These are phyloP conservation scores for Malus orientalis DNA, from an alignment of 306 rosid genomes.

Conservation along the genomic window DNA sequence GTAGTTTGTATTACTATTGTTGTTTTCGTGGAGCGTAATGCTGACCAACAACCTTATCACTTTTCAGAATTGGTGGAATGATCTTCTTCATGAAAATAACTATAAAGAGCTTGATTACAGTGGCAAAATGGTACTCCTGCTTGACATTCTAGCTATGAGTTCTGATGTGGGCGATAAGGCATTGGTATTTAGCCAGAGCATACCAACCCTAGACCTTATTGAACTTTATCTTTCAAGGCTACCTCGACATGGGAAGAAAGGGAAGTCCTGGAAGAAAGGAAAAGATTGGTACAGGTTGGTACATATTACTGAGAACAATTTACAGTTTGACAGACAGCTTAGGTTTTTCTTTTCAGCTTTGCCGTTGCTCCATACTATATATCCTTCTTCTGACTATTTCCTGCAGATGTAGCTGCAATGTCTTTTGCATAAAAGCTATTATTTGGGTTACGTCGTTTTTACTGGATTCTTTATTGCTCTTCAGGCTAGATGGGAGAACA, in stretches of 20 bases:
- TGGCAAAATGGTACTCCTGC: conserved; percentile 90
- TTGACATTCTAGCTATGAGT: conserved; percentile 77
- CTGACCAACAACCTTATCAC: conserved; percentile 6
- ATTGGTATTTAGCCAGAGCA: conserved; percentile 96
- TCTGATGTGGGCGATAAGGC: conserved; percentile 87
- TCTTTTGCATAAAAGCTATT: neutral
- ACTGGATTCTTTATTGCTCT: conserved; percentile 8
- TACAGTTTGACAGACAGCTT: neutral
- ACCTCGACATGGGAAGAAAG: conserved; percentile 54
- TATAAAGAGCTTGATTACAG: conserved; percentile 76
- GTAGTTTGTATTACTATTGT: neutral
- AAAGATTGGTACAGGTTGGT: conserved; percentile 97
- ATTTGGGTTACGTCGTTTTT: neutral
- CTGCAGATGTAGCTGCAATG: neutral
- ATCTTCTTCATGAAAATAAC: conserved; percentile 63
- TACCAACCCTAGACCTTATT: conserved; percentile 86
- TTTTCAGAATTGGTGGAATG: conserved; percentile 94
- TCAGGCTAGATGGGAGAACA: conserved; percentile 95
- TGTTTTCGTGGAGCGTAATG: conserved; percentile 6
- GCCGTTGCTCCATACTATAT: neutral
- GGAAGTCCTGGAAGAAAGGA: conserved; percentile 84
- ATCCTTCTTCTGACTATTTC: neutral
- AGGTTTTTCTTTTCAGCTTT: neutral
- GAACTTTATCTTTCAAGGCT: conserved; percentile 77
- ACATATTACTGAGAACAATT: conserved; percentile 12